These are phyloP conservation scores for Eimeria necatrix DNA, from an alignment of 169 alveolate species.

Conservation along the genomic window DNA sequence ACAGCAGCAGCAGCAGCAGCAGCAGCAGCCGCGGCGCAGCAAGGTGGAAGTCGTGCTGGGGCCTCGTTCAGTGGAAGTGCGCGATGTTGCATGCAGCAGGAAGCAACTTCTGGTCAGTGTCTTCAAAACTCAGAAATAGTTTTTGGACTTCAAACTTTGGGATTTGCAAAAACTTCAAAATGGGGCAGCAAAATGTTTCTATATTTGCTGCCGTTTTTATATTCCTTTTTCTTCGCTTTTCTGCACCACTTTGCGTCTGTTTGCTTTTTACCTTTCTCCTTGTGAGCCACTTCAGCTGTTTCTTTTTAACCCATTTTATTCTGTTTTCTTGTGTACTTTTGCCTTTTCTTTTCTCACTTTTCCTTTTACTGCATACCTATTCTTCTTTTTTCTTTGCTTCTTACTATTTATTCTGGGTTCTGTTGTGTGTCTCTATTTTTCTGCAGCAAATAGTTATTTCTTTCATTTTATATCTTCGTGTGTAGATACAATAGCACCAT, in stretches of 20 bases:
- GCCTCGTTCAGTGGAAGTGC: constrained; percentile 30
- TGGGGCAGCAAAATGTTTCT: background rate
- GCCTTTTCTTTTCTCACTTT: no score
- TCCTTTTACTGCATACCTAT: no score
- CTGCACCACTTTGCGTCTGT: background rate
- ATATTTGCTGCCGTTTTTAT: background rate
- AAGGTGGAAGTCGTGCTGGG: background rate
- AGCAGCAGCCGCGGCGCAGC: background rate
- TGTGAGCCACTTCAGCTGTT: no score
- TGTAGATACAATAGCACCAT: no score
- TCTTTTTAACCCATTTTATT: no score
- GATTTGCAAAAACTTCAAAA: background rate
- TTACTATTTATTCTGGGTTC: no score
- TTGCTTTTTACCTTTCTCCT: background rate
- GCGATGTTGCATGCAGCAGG: constrained; percentile 47
- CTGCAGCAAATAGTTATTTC: no score
- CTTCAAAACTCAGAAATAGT: background rate
- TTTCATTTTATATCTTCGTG: no score
- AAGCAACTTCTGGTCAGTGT: constrained; percentile 24
- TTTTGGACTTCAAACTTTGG: background rate
- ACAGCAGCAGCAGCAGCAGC: background rate
- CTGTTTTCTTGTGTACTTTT: no score
- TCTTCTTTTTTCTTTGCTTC: no score
- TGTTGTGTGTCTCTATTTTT: no score
- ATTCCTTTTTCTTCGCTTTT: background rate